Evolutionary conservation across 2,329 filamentous ascomycete species (phyloP), one percentile per base, ranked within the genome.

Genomic region (Clonostachys solani): DNA sequence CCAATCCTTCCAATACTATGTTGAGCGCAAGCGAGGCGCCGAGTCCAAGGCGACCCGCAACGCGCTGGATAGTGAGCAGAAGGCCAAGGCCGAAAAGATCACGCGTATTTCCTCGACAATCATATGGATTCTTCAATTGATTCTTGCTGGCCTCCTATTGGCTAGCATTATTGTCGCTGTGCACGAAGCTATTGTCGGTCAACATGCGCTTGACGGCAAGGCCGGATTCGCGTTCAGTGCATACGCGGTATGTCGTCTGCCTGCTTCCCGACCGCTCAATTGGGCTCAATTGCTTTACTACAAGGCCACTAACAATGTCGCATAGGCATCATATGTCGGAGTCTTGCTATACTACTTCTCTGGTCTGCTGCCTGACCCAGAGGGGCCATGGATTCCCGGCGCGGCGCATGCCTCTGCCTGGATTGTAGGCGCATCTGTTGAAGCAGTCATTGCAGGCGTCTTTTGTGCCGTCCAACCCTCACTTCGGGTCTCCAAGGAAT

Each of bases 321-420:
- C 33, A 23, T 43, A 62, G 67, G 65, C 69, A 6, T 68, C 69
- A 4, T 59, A 70, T 43, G 65, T 68, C 13, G 68, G 60, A 8
- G 67, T 70, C 5, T 40, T 71, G 5, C 61, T 73, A 5, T 73
- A 70, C 50, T 72, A 67, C 42, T 49, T 71, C 5, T 65, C 65
- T 18, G 69, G 69, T 4, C 54, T 73, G 44, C 59, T 73, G 7
- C 69, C 69, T 4, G 66, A 73, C 37, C 69, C 69, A 1, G 69
- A 72, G 51, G 69, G 69, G 1, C 69, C 69, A 7, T 73, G 69
- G 69, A 61, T 63, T 5, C 69, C 69, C 2, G 58, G 56, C 10
- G 50, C 58, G 16, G 53, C 69, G 17, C 67, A 72, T 37, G 56
- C 60, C 47, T 58, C 56, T 42, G 66, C 68, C 3, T 72, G 69